Evolutionary conservation across 2,329 filamentous ascomycete genomes (phyloP).

Genomic region (Pseudogymnoascus sp.): DNA sequence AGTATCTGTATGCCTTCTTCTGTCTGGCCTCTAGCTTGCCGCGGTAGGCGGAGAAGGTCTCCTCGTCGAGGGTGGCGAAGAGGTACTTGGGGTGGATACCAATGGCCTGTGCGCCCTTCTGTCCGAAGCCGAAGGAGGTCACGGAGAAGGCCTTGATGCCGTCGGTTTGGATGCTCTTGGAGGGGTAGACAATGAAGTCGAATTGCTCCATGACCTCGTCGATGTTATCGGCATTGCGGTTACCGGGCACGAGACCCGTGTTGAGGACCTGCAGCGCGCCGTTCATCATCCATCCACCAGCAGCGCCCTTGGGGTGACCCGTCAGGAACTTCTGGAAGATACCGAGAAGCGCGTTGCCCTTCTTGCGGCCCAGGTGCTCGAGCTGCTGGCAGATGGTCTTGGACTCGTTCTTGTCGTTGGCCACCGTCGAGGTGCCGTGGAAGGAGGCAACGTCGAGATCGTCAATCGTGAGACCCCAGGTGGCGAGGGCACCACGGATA

Average conservation of each 20-base stretch:
- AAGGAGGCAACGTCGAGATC: conserved; percentile 93
- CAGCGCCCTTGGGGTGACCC: conserved; percentile 97
- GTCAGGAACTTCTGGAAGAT: conserved; percentile 99
- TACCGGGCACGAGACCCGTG: conserved; percentile 86
- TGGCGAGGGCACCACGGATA: conserved; percentile 88
- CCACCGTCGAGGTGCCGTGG: conserved; percentile 97
- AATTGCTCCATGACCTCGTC: conserved; percentile 96
- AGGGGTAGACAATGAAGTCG: conserved; percentile 95
- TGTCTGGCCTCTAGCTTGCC: conserved; percentile 84
- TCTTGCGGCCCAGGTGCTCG: conserved; percentile 84
- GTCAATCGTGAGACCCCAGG: conserved; percentile 96
- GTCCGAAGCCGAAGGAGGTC: conserved; percentile 97
- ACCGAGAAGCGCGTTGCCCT: conserved; percentile 91
- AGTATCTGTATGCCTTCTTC: conserved; percentile 98
- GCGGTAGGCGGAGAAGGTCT: conserved; percentile 73
- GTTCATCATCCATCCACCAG: conserved; percentile 99
- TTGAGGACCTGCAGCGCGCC: conserved; percentile 93
- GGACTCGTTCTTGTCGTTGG: conserved; percentile 99
- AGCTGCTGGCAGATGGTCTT: conserved; percentile 95
- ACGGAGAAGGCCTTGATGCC: conserved; percentile 98
- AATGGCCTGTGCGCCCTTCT: conserved; percentile 96
- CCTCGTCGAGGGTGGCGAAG: conserved; percentile 83
- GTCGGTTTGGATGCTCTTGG: conserved; percentile 90
- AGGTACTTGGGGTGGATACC: conserved; percentile 96
- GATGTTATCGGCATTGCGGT: conserved; percentile 96